A percentile compares a stretch with the other conserved stretches of the same genome.
Evolutionary conservation across 495 filamentous ascomycete species (phyloP).

Genomic region (Aspergillus saccharolyticus): DNA sequence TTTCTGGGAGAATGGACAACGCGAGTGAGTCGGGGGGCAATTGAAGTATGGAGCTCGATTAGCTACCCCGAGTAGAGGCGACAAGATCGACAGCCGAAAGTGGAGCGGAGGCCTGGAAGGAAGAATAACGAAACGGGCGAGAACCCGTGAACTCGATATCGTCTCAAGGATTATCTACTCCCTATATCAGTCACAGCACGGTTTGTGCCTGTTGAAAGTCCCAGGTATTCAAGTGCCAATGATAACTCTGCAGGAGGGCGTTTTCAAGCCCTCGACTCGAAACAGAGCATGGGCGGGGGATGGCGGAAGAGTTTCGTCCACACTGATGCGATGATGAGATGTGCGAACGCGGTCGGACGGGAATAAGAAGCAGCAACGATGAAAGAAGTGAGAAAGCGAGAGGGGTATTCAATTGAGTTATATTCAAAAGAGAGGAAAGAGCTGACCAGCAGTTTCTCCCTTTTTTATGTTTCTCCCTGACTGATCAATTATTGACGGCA

Average conservation of each 20-base stretch:
- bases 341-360: background rate
- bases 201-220: background rate
- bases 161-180: too few relatives aligned
- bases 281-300: slow-evolving; percentile 10
- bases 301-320: slow-evolving; percentile 3
- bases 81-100: background rate
- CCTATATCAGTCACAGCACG: background rate
- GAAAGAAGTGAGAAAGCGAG: too few relatives aligned
- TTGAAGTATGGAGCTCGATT: background rate
- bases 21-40: background rate
- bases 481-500: background rate
- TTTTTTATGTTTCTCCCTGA: too few relatives aligned
- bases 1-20: slow-evolving; percentile 1
- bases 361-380: background rate
- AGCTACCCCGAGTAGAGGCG: background rate
- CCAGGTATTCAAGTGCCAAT: background rate
- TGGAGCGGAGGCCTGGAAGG: background rate
- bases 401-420: background rate
- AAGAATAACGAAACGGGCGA: background rate
- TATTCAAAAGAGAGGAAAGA: background rate
- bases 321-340: slow-evolving; percentile 3
- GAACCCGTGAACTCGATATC: background rate
- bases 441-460: background rate
- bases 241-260: slow-evolving; percentile 4
- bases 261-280: slow-evolving; percentile 9